Evolutionary conservation across 768 basidiomycete species (phyloP), one percentile per base, ranked within the genome.

Genomic region (Naganishia antarctica): DNA sequence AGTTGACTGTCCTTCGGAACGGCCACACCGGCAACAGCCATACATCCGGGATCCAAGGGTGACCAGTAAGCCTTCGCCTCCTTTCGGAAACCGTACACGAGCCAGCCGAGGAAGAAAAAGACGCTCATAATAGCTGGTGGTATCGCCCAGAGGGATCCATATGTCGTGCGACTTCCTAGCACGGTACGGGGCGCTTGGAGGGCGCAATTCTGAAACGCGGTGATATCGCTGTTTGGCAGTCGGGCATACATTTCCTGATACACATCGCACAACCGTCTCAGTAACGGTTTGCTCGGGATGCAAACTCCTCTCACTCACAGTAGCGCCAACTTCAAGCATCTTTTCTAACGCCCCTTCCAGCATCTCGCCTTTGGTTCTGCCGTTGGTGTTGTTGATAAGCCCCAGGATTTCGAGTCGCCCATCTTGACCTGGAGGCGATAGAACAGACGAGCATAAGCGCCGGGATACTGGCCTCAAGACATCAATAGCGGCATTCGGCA

Each of bases 11-110:
- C 31, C 16, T 45, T 46, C n/a, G 60, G 60, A 23, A 61, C 60
- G 5, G 60, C 60, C n/a, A 61, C 46, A 25, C 60, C 60, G 31
- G 60, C 25, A n/a, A 61, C 46, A 29, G 60, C 60, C 60, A 61
- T 61, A n/a, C 46, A 45, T 45, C 25, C 60, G n/a, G 60, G 60
- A 34, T 48, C 46, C 8, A 61, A 45, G 0, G 60, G 60, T 15
- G 60, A 61, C 60, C 60, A 61, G 46, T 61, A 48, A 4, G 60
- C 60, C 23, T 32, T 23, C 21, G 44, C 60, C 12, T 43, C 44
- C 4, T 29, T 31, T 23, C 60, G 44, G 60, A 61, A 61, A 26
- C 60, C 60, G n/a, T 46, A 40, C 43, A n/a, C 8, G 43, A 61
- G 26, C 60, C 60, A 61, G 11, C 60, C 60, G 44, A 61, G 43